A percentile compares a stretch with the other conserved stretches of the same genome.
Evolutionary conservation across 768 basidiomycete species (phyloP).

Genomic region (Cytidiella melzeri): DNA sequence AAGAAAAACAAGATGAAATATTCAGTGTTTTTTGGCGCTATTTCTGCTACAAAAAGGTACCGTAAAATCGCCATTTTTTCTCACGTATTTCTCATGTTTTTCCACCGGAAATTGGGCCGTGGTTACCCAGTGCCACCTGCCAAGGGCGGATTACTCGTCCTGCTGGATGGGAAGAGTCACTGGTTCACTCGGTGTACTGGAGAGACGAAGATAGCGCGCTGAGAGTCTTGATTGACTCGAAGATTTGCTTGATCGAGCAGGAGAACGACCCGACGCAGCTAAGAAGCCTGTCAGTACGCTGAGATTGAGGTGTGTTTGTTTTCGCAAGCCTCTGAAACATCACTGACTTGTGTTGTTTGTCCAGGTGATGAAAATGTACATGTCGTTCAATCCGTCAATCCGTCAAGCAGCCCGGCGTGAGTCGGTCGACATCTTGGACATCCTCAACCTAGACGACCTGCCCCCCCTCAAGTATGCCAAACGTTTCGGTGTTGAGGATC

Average conservation of each 20-base stretch:
- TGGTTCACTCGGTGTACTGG: slow-evolving; percentile 98
- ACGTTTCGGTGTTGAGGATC: slow-evolving; percentile 95
- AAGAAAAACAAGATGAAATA: no score
- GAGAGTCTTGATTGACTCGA: slow-evolving; percentile 89
- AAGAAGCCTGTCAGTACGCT: slow-evolving; percentile 92
- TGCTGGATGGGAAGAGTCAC: slow-evolving; percentile 91
- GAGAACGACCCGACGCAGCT: slow-evolving; percentile 99
- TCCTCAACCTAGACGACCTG: slow-evolving; percentile 93
- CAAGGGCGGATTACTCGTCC: slow-evolving; percentile 89
- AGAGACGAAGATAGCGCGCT: slow-evolving; percentile 95
- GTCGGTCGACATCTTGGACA: slow-evolving; percentile 97
- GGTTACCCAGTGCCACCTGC: no score
- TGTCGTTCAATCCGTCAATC: slow-evolving; percentile 94
- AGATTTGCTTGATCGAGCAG: slow-evolving; percentile 98
- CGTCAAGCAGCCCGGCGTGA: slow-evolving; percentile 97
- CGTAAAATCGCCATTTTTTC: no score
- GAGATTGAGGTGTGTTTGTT: slow-evolving; percentile 78
- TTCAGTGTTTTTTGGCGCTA: no score
- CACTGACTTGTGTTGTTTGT: no score
- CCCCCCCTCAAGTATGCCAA: slow-evolving; percentile 96
- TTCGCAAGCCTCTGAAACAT: no score
- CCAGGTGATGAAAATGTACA: slow-evolving; percentile 99
- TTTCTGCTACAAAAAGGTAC: no score
- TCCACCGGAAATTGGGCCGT: no score
- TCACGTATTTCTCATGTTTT: no score